Conservation (phyloP, 2,329 filamentous ascomycete species). For the Eutypa lata region DNA sequence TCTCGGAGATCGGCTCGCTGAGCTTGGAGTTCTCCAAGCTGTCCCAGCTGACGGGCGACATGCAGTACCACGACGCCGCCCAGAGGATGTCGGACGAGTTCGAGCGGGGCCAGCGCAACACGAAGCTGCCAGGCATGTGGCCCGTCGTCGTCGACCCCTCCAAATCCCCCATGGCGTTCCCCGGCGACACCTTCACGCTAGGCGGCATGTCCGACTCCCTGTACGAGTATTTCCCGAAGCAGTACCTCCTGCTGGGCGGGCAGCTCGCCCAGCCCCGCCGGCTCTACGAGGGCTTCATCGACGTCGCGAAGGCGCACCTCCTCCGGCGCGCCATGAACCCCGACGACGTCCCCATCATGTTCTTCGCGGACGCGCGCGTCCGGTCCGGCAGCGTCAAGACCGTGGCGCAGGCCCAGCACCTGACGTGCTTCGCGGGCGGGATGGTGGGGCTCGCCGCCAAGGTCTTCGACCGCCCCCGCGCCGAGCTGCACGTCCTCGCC, state of each 20-base stretch:
- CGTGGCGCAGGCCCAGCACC: slow-evolving; percentile 46
- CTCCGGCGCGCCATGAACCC: slow-evolving; percentile 43
- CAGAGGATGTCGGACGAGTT: slow-evolving; percentile 56
- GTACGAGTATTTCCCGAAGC: slow-evolving; percentile 65
- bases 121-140: slow-evolving; percentile 61
- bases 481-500: slow-evolving; percentile 55
- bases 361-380: slow-evolving; percentile 45
- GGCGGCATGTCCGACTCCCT: slow-evolving; percentile 56
- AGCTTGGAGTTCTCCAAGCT: slow-evolving; percentile 62
- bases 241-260: slow-evolving; percentile 66
- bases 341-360: slow-evolving; percentile 39
- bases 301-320: slow-evolving; percentile 41
- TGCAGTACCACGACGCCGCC: slow-evolving; percentile 60
- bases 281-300: slow-evolving; percentile 45
- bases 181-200: slow-evolving; percentile 51
- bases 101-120: slow-evolving; percentile 49
- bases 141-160: slow-evolving; percentile 49
- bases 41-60: slow-evolving; percentile 59
- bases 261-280: slow-evolving; percentile 45
- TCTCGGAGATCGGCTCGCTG: slow-evolving; percentile 56
- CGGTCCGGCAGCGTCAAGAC: slow-evolving; percentile 21
- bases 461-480: slow-evolving; percentile 52
- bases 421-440: slow-evolving; percentile 62
- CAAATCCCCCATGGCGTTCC: slow-evolving; percentile 54
- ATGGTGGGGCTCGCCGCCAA: slow-evolving; percentile 63